phyloP scores from a whole-genome alignment of 2,329 filamentous ascomycete genomes.

The Aspergillus ibericus region DNA sequence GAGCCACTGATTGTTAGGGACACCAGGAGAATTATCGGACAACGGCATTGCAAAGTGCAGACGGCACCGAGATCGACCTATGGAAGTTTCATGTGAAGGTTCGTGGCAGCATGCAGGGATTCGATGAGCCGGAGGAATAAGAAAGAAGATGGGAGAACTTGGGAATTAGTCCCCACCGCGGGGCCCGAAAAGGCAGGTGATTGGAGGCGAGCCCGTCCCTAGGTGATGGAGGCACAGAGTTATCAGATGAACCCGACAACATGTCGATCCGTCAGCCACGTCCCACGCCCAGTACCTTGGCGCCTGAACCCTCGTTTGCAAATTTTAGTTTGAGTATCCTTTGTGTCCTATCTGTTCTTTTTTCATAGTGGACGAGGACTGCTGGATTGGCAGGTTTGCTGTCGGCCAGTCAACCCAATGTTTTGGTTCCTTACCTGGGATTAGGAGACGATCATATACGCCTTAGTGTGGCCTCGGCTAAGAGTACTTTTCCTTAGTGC shows the following conservation, averaged over 20 bases:
- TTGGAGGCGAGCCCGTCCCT: slow-evolving; percentile 3
- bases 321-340: neutral
- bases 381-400: neutral
- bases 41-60: neutral
- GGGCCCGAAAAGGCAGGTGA: neutral
- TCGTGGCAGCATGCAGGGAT: neutral
- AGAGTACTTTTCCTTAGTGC: neutral
- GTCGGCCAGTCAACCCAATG: neutral
- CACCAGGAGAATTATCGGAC: neutral
- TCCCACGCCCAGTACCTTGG: slow-evolving; percentile 9
- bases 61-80: neutral
- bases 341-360: neutral
- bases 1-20: neutral
- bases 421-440: neutral
- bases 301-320: neutral
- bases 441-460: neutral
- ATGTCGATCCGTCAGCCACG: neutral
- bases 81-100: neutral
- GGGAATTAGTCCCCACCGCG: neutral
- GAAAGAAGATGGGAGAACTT: neutral
- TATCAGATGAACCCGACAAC: slow-evolving; percentile 14
- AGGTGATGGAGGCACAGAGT: slow-evolving; percentile 7
- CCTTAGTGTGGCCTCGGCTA: neutral
- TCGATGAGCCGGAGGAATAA: neutral
- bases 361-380: neutral